Evolutionary conservation across 768 basidiomycete genomes (phyloP), one percentile per base, ranked within the genome.

Genomic region (Xerocomellus intermedius): DNA sequence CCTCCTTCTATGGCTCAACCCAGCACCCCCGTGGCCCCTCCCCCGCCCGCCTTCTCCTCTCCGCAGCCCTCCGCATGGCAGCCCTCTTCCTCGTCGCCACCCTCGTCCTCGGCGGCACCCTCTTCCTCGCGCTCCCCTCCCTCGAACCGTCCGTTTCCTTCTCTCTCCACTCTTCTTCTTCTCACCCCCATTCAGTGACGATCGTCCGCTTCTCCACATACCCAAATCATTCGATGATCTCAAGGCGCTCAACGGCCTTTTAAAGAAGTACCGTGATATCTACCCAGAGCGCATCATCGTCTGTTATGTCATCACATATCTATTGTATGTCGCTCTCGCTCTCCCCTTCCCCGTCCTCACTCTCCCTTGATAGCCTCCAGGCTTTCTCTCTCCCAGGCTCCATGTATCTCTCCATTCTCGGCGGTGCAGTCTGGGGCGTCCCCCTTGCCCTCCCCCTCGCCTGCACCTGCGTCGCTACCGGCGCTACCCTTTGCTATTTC

Each of bases 361-460:
- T 42, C 41, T 39, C 55, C 21, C 48, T 21, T 24, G 12, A 21
- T 66, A 96, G 94, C 74, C 79, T 98, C 8, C 95, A 98, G 78
- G 93, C 94, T 0, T 98, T 98, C 74, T 95, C 94, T 8, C 80
- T 98, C 14, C 95, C 96, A 0, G 95, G 95, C 1, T 96, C 94
- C 41, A 96, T 98, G 94, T 98, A 98, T 68, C 83, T 98, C 45
- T 94, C 94, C 50, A 97, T 98, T 64, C 84, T 98, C 13, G 94
- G 91, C 19, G 96, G 96, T 33, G 96, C 96, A 1, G 89, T 97
- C 4, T 98, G 94, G 86, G 95, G 95, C 37, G 86, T 96, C 28
- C 73, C 90, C 3, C 74, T 85, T 12, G 95, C 95, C 0, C 79
- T 98, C 5, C 88, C 91, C 5, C 81, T 98, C n/a, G 89, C 89